These are phyloP conservation scores for Penicillium angulare DNA, from an alignment of 495 filamentous ascomycete genomes.

Conservation along the genomic window DNA sequence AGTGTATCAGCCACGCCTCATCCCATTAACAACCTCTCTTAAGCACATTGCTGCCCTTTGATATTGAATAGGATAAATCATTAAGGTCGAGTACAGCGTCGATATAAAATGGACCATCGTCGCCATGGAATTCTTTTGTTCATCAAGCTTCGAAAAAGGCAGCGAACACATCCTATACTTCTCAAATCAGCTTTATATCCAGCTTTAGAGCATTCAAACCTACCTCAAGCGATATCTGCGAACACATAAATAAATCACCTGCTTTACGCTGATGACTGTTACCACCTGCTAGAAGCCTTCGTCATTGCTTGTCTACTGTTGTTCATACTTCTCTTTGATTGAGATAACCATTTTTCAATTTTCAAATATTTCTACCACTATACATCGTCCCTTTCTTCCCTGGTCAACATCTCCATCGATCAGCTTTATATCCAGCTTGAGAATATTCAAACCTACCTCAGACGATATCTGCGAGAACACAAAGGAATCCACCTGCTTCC, in stretches of 20 bases:
- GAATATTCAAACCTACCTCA: no score
- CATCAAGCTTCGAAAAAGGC: no score
- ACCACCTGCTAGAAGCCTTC: conserved; percentile 15
- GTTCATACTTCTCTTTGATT: not conserved
- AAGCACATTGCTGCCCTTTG: not conserved
- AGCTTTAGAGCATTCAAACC: no score
- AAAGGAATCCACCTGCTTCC: conserved; percentile 23
- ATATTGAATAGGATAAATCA: not conserved
- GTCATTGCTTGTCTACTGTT: not conserved
- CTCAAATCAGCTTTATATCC: no score
- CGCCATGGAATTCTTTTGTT: not conserved
- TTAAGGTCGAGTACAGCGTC: not conserved
- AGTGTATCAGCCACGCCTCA: conserved; percentile 15
- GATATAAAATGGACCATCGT: not conserved
- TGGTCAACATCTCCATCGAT: no score
- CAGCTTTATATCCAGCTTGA: no score
- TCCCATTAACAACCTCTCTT: not conserved
- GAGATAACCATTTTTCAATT: not conserved
- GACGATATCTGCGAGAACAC: not conserved
- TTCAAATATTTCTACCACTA: not conserved
- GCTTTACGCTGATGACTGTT: conserved; percentile 30
- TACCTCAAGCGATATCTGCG: no score
- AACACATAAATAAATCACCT: conserved; percentile 16
- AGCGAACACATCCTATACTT: no score
- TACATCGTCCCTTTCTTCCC: not conserved